Base-by-base conservation (phyloP, 2,329 filamentous ascomycete genomes). In the Trichoderma pleuroti region DNA sequence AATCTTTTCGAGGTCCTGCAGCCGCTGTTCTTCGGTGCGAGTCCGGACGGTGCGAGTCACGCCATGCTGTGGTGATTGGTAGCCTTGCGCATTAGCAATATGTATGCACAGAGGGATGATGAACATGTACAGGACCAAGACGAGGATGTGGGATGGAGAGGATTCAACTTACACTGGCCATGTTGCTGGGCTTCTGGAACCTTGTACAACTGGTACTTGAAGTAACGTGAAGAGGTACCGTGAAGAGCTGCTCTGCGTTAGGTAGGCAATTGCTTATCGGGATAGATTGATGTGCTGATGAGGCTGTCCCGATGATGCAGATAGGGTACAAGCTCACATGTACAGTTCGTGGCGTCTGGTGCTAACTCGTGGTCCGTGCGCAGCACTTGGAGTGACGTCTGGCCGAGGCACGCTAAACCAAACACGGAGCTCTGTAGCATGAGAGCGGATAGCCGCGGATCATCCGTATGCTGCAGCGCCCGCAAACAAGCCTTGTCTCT, bases 1-100 rank as follows among this genome's bases (percentile, higher is more conserved):
- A 76, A 98, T 97, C 80, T 92, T 92, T 75, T 89, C 87, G 70
- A 89, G 85, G 80, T 97, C 93, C 79, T 90, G 88, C 74, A 89
- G 85, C 71, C 88, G 87, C 78, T 92, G 88, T 78, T 93, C 89
- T 76, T 92, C 90, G 75, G 91, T 92, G 75, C 87, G 86, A 76
- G 77, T 75, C 76, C 86, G 84, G 73, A 86, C 85, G 72, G 88
- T 86, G 78, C 94, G 92, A 77, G 92, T 88, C 80, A 97, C 87
- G 78, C 93, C 93, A 87, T 98, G 94, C 93, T 97, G 70, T 42
- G 14, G 28, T 10, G 24, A 30, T 30, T 30, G 21, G 39, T 42
- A 28, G 65, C 65, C 65, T 61, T 57, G 65, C 26, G 28, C 5
- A 32, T 68, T 61, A 68, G 65, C 65, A 60, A 49, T 52, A 18